These are phyloP conservation scores for Alectoria sarmentosa DNA, from an alignment of 495 filamentous ascomycete genomes.

Conservation along the genomic window DNA sequence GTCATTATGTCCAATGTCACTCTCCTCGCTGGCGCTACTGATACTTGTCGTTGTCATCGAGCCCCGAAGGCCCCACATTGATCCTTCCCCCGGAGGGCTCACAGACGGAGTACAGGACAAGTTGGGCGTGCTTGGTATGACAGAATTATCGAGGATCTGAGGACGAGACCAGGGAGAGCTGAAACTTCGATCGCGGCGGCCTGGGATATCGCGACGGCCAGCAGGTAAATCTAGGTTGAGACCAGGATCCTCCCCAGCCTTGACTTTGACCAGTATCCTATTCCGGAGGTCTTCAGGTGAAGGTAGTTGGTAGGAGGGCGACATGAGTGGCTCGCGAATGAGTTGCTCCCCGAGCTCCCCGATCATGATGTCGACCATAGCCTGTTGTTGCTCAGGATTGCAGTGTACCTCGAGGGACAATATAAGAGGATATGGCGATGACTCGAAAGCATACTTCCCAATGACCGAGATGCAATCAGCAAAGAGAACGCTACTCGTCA, in stretches of 20 bases:
- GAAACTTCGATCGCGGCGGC: constrained; percentile 70
- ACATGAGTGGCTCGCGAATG: constrained; percentile 63
- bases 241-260: constrained; percentile 48
- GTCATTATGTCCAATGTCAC: constrained; percentile 39
- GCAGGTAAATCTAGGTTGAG: constrained; percentile 33
- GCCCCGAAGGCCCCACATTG: constrained; percentile 39
- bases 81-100: constrained; percentile 40
- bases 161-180: constrained; percentile 67
- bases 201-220: constrained; percentile 37
- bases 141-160: constrained; percentile 44
- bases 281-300: constrained; percentile 78
- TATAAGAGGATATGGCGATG: constrained; percentile 77
- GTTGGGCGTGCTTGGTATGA: constrained; percentile 45
- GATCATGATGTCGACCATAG: constrained; percentile 88
- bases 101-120: constrained; percentile 52
- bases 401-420: constrained; percentile 96
- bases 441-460: constrained; percentile 82
- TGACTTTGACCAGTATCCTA: constrained; percentile 89
- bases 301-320: constrained; percentile 59
- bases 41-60: constrained; percentile 51
- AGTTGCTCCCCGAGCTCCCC: constrained; percentile 72
- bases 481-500: constrained; percentile 81
- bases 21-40: constrained; percentile 58
- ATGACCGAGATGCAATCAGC: constrained; percentile 86
- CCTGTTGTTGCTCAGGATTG: constrained; percentile 68